These are phyloP conservation scores for Clonostachys sp. DNA, from an alignment of 2,329 filamentous ascomycete species.

Conservation along the genomic window DNA sequence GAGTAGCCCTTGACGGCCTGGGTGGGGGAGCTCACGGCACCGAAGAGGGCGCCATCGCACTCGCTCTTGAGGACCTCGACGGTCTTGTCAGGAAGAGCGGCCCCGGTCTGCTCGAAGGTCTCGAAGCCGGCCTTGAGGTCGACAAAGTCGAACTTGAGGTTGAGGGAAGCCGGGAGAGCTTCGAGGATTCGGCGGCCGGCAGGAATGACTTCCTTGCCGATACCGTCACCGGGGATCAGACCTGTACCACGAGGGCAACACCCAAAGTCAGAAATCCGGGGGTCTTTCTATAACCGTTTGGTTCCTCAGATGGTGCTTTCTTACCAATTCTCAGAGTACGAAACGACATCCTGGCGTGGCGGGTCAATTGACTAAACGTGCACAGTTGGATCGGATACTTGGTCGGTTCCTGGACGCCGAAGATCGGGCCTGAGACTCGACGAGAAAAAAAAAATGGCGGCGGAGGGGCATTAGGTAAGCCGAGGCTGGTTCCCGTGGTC, in stretches of 20 bases:
- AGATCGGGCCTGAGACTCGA: too few relatives aligned
- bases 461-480: too few relatives aligned
- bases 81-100: slow-evolving; percentile 84
- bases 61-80: slow-evolving; percentile 84
- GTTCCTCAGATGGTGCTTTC: background rate
- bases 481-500: too few relatives aligned
- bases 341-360: slow-evolving; percentile 24
- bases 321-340: slow-evolving; percentile 36
- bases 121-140: slow-evolving; percentile 91
- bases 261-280: background rate
- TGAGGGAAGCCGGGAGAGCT: slow-evolving; percentile 84
- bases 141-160: slow-evolving; percentile 90
- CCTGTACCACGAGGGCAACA: slow-evolving; percentile 43
- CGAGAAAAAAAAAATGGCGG: too few relatives aligned
- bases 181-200: slow-evolving; percentile 89
- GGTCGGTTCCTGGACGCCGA: too few relatives aligned
- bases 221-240: slow-evolving; percentile 96
- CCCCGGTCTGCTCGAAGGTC: slow-evolving; percentile 85
- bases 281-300: background rate
- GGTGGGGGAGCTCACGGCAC: slow-evolving; percentile 88
- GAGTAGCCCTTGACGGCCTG: slow-evolving; percentile 92
- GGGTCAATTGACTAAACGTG: too few relatives aligned
- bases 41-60: slow-evolving; percentile 95
- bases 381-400: too few relatives aligned
- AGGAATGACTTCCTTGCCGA: slow-evolving; percentile 97